Evolutionary conservation across 176 grass and related monocot genomes (phyloP), one percentile per base, ranked within the genome.

Genomic region (Oryza glumipatula): DNA sequence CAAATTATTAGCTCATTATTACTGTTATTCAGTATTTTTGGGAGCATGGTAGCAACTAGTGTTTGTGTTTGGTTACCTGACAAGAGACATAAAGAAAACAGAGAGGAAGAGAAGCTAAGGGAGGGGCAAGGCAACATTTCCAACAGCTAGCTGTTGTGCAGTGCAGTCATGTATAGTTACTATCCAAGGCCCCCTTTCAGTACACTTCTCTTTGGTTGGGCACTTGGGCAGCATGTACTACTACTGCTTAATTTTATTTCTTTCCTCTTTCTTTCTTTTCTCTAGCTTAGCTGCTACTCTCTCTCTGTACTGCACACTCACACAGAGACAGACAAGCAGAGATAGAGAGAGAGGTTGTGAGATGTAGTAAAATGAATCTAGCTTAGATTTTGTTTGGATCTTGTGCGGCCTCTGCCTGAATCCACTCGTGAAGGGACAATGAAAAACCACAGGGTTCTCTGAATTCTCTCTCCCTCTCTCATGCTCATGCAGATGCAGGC

Each of bases 301-400:
- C 58, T 26, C 19, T 75, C 46, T 48, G 44, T 43, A 39, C 54
- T 16, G 64, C 33, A 39, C 66, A 52, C 14, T 10, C 76, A 79
- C 66, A 75, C 36, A 24, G 49, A 72, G 44, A 67, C 63, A 76
- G 81, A 63, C 65, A 28, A 73, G 24, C 63, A 48, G 41, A 83
- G 33, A 32, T 0, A 41, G 39, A 56, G 76, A 67, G 76, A 65
- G 39, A 41, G 67, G 11, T 14, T 32, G 58, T 35, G 15, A 3
- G 48, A 3, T 44, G 33, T 67, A 66, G 33, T 67, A 66, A 84
- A 68, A 74, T 86, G 73, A 92, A 86, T 92, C 92, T 89, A 85
- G 77, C 71, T 89, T 91, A 70, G 94, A 96, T 98, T 94, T 94
- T 96, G 90, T 94, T 96, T 92, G 89, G 94, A 99, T 96, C 86